Evolutionary conservation across 148 eudicot species (phyloP).

Genomic region (Gaultheria prostrata): DNA sequence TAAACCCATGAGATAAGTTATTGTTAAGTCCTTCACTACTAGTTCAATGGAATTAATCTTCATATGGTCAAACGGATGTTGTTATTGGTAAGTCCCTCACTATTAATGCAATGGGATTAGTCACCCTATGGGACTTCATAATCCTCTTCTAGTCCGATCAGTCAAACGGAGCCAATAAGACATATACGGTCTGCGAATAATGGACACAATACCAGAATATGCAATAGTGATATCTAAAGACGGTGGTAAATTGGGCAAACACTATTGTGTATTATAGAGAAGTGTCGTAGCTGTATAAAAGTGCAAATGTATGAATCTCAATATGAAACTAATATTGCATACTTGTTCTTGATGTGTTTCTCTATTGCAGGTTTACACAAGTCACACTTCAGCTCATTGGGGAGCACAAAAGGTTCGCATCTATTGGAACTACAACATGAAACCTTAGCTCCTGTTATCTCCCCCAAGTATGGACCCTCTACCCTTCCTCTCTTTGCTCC

Average conservation of each 20-base stretch:
- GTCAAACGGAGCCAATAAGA: neutral
- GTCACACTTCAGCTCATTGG: constrained; percentile 13
- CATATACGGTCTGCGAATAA: neutral
- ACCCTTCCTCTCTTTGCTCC: constrained; percentile 32
- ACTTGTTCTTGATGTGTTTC: neutral
- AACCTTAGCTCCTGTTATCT: constrained; percentile 4
- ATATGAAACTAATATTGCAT: neutral
- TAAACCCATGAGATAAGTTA: neutral
- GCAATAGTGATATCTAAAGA: neutral
- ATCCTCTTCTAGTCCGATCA: too few relatives aligned
- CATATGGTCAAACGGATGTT: neutral
- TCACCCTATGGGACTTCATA: too few relatives aligned
- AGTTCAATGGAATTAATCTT: too few relatives aligned
- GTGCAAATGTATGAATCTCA: neutral
- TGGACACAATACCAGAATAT: neutral
- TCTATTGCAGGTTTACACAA: constrained; percentile 15
- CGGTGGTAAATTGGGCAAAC: neutral
- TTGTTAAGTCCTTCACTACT: neutral
- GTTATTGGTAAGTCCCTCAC: neutral
- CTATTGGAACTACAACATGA: constrained; percentile 1
- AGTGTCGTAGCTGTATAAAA: neutral
- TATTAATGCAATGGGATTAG: too few relatives aligned
- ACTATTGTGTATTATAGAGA: neutral
- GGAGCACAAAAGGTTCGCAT: neutral
- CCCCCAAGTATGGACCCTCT: constrained; percentile 21